These are phyloP conservation scores for Brassica balearica DNA, from an alignment of 441 rosid species.

Conservation along the genomic window DNA sequence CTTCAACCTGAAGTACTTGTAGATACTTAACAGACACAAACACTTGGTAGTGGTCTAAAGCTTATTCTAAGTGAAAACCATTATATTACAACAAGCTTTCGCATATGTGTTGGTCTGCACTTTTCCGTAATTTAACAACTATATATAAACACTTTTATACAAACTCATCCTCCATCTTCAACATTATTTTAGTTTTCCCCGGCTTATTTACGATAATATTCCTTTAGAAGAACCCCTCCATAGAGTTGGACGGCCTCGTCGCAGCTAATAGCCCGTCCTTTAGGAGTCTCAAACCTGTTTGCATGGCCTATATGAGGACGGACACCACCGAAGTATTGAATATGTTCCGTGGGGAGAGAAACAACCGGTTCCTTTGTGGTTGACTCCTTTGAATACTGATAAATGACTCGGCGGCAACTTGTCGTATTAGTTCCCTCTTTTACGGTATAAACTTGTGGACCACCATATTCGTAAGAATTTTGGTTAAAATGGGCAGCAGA, in stretches of 20 bases:
- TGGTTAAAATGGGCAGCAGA: constrained; percentile 23
- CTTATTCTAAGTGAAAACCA: constrained; percentile 31
- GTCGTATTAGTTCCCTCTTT: constrained; percentile 15
- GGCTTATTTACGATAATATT: constrained; percentile 26
- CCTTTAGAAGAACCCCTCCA: constrained; percentile 45
- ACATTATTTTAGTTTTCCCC: constrained; percentile 21
- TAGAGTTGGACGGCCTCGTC: constrained; percentile 39
- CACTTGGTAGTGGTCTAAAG: constrained; percentile 39
- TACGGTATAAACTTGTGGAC: constrained; percentile 34
- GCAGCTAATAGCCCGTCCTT: constrained; percentile 33
- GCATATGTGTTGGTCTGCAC: constrained; percentile 36
- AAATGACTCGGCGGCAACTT: constrained; percentile 22
- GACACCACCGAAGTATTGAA: constrained; percentile 17
- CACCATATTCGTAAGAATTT: constrained; percentile 26
- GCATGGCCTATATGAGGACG: constrained; percentile 27
- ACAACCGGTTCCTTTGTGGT: constrained; percentile 24
- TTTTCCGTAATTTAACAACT: constrained; percentile 9
- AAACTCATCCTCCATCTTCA: constrained; percentile 27
- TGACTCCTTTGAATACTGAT: constrained; percentile 27
- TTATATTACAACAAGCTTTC: constrained; percentile 29
- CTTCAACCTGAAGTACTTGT: constrained; percentile 28
- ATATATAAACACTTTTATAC: constrained; percentile 8
- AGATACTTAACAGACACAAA: constrained; percentile 41
- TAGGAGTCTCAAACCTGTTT: constrained; percentile 11
- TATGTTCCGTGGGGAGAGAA: constrained; percentile 27